phyloP scores from a whole-genome alignment of 345 rosid genomes.

The Camelina laxa region DNA sequence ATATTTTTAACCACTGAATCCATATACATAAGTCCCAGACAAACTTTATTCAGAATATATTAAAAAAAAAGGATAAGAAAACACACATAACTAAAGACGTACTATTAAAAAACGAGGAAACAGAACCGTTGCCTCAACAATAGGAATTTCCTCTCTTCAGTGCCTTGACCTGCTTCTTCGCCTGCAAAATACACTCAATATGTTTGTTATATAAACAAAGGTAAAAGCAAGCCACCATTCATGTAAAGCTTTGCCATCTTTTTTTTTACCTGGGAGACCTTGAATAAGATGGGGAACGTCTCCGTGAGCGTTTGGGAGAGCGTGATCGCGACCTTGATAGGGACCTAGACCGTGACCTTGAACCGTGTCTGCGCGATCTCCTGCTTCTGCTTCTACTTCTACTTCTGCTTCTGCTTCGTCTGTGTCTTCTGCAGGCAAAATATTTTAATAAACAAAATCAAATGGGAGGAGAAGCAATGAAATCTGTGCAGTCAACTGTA shows the following conservation, averaged over 20 bases:
- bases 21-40: not conserved
- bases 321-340: slow-evolving; percentile 50
- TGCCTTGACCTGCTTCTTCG: slow-evolving; percentile 72
- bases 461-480: slow-evolving; percentile 3
- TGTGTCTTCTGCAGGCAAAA: slow-evolving; percentile 52
- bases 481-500: slow-evolving; percentile 1
- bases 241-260: slow-evolving; percentile 18
- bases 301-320: slow-evolving; percentile 49
- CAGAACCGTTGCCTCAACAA: slow-evolving; percentile 4
- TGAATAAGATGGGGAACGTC: slow-evolving; percentile 51
- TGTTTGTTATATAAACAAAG: not conserved
- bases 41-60: slow-evolving; percentile 17
- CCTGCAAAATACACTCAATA: slow-evolving; percentile 49
- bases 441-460: slow-evolving; percentile 21
- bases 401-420: slow-evolving; percentile 64
- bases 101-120: slow-evolving; percentile 12
- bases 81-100: not conserved
- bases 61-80: not conserved
- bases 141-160: slow-evolving; percentile 32
- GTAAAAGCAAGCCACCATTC: not conserved
- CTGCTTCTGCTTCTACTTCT: slow-evolving; percentile 50
- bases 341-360: slow-evolving; percentile 53
- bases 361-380: slow-evolving; percentile 61
- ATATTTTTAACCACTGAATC: too few relatives aligned
- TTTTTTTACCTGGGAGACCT: slow-evolving; percentile 74